These are phyloP conservation scores for Kentomonas sorsogonicus DNA, from an alignment of 208 protist genomes.

Conservation along the genomic window DNA sequence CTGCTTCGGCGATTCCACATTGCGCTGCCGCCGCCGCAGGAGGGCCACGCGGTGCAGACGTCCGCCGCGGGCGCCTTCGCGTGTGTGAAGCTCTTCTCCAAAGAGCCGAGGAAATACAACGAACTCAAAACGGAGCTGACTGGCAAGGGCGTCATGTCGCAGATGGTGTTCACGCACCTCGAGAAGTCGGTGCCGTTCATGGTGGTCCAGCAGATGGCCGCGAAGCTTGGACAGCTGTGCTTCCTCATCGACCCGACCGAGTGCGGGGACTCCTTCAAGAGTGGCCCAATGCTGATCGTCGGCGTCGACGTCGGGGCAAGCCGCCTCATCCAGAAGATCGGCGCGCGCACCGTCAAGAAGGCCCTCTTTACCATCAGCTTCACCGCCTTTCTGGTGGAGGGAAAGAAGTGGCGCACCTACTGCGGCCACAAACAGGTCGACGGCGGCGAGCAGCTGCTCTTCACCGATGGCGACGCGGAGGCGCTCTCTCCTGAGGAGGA, in stretches of 20 bases:
- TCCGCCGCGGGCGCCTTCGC: too few species aligned
- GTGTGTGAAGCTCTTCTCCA: conserved; percentile 27
- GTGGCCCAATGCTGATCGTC: conserved; percentile 29
- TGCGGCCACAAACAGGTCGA: conserved; percentile 50
- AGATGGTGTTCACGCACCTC: conserved; percentile 36
- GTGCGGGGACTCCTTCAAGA: conserved; percentile 13
- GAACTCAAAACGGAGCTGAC: conserved; percentile 25
- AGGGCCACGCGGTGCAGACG: too few species aligned
- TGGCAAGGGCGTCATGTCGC: conserved; percentile 23
- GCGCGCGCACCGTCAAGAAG: conserved; percentile 12
- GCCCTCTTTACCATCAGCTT: conserved; percentile 33
- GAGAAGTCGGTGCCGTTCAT: conserved; percentile 29
- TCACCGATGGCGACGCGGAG: conserved; percentile 2
- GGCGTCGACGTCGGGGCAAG: conserved; percentile 27
- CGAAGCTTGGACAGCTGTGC: conserved; percentile 46
- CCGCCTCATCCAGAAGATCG: conserved; percentile 12
- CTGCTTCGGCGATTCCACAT: conserved; percentile 39
- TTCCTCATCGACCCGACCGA: conserved; percentile 30
- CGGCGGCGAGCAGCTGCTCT: conserved; percentile 13
- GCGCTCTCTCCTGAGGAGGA: too few species aligned
- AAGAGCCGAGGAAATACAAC: conserved; percentile 26
- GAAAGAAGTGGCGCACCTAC: conserved; percentile 37
- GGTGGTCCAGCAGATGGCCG: conserved; percentile 49
- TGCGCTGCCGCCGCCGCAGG: conserved; percentile 13
- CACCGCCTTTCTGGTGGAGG: conserved; percentile 36